Base-by-base conservation (phyloP, 2,329 filamentous ascomycete species). In the Stagonosporopsis cucurbitacearum region DNA sequence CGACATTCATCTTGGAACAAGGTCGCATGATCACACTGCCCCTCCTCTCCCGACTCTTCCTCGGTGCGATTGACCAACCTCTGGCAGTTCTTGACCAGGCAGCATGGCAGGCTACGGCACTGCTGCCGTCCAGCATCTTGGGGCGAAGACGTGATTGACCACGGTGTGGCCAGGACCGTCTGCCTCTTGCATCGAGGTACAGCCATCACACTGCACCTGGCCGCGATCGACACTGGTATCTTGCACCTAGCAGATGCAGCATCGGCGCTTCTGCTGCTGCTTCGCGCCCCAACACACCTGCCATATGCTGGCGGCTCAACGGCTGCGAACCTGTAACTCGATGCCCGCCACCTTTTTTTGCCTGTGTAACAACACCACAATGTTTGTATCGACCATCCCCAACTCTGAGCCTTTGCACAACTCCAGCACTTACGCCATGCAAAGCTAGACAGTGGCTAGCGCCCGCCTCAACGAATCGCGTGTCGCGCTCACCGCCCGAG, bases 21-120 rank as follows among this genome's bases (percentile, higher is more conserved):
- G 67, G 63, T 67, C 67, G 59, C 63, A 66, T 68, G 68, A 71
- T 62, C 66, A 50, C 37, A 33, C 44, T 62, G 64, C 65, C 65
- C 64, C 65, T 67, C 64, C 57, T 61, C 60, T 43, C 36, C 17
- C 53, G 49, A 54, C 59, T 56, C 54, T 55, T 60, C 58, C 32
- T 52, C 42, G 43, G 50, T 42, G 22, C 46, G 52, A 59, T 63
- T 52, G 60, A 58, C 54, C 61, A 63, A 60, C 58, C 58, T 57
- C 50, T 56, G 40, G 15, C 63, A 63, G 65, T 66, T 53, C 50
- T 53, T 40, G 17, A 70, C 65, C 62, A 68, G 60, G 65, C 62
- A 54, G 47, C 47, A 44, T 55, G 50, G 53, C 46, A 48, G 48
- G 37, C 49, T 49, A 58, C 49, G 57, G 58, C 57, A 52, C 37